Base-by-base conservation (phyloP, 2,329 filamentous ascomycete species). In the Aspergillus luchuensis region DNA sequence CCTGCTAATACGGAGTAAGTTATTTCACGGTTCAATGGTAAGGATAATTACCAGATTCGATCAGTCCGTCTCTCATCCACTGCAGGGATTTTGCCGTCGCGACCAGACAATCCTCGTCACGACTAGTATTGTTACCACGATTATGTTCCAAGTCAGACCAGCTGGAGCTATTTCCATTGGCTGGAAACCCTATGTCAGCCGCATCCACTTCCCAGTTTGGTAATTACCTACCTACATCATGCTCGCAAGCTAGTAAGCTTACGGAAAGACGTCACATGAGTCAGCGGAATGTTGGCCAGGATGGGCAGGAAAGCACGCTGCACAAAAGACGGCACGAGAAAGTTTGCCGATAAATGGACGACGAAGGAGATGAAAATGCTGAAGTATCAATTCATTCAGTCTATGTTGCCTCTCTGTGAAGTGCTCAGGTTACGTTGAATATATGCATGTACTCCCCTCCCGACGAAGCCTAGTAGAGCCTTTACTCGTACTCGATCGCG, bases 251-350 rank as follows among this genome's bases (percentile, higher is more conserved):
- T 36, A 36, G 33, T 36, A 36, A 36, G 33, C 11, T 36, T 36
- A 36, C 25, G 47, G 47, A 50, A 49, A 30, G 47, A 50, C 25
- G 28, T 50, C 47, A 50, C 47, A 15, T 50, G 47, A 50, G n/a
- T 33, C 47, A 50, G 47, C 45, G 21, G 43, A 28, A 17, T 25
- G 25, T 50, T 19, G 10, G 8, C 47, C 47, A 28, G 25, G 47
- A 50, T 28, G 15, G 25, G 47, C 47, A 50, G 25, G 47, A 50
- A 50, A 28, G 25, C 47, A 50, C 47, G 47, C 47, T 50, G 19
- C 21, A 13, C 41, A 21, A 21, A 36, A 36, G 10, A 36, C 33
- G 33, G 33, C 33, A 36, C 33, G 33, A 36, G 11, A 36, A 36
- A 36, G 33, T 13, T 11, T 36, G 33, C 33, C 11, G 33, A 36